phyloP scores from a whole-genome alignment of 371 early-diverging fungal species.

The Apophysomyces ossiformis region DNA sequence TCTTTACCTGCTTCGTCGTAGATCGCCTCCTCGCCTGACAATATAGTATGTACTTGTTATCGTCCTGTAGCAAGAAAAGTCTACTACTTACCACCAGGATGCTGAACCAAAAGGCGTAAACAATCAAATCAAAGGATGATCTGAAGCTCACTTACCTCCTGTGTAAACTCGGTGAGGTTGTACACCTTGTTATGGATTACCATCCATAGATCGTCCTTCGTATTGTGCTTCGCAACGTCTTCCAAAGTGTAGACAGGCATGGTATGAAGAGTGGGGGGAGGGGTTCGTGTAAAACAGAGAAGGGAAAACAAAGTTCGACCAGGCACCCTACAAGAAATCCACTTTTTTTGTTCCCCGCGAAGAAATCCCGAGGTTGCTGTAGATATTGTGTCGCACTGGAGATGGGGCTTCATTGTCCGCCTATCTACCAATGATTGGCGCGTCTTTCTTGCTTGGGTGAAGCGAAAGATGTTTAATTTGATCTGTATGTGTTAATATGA shows the following conservation, averaged over 20 bases:
- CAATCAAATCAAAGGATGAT: background rate
- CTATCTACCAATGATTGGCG: no score
- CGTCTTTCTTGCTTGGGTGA: no score
- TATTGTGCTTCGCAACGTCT: slow-evolving; percentile 65
- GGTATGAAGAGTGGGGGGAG: slow-evolving; percentile 20
- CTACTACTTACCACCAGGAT: slow-evolving; percentile 50
- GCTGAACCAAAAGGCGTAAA: slow-evolving; percentile 25
- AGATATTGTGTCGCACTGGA: background rate
- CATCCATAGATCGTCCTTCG: slow-evolving; percentile 67
- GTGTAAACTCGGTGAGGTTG: slow-evolving; percentile 79
- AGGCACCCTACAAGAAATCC: slow-evolving; percentile 2
- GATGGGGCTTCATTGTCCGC: background rate
- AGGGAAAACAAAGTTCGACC: slow-evolving; percentile 14
- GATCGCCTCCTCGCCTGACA: slow-evolving; percentile 64
- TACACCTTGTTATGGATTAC: slow-evolving; percentile 85
- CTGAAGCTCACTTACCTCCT: slow-evolving; percentile 52
- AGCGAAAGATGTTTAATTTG: no score
- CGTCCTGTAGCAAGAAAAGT: background rate
- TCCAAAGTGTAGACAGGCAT: slow-evolving; percentile 47
- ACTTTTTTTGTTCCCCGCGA: slow-evolving; percentile 6
- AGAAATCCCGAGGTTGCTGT: background rate
- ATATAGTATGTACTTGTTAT: background rate
- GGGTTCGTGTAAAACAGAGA: slow-evolving; percentile 11
- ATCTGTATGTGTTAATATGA: no score
- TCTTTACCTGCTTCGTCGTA: slow-evolving; percentile 58